Base-by-base conservation (phyloP, 129 eudicot genomes). In the Saposhnikovia divaricata region DNA sequence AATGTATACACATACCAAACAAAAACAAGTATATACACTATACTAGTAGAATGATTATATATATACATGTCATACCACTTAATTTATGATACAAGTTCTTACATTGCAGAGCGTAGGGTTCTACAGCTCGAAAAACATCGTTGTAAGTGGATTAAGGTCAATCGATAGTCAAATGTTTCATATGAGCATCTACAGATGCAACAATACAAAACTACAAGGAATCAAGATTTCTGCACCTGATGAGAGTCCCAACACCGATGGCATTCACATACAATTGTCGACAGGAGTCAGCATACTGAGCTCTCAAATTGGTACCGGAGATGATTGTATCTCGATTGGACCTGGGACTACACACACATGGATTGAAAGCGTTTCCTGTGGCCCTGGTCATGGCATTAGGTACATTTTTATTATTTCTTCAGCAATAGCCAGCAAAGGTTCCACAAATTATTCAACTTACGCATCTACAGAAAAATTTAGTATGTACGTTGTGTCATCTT, bases 351-450 rank as follows among this genome's bases (percentile, higher is more conserved):
- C 71, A 10, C 40, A 71, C 38, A n/a, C 45, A 1, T 80, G 37
- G 37, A 80, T 80, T 39, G 51, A 34, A 80, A 13, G 47, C 53
- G 13, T 72, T 21, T 76, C 78, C 16, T 80, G 83, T 8, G 83
- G 83, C 72, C 83, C 83, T 25, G 83, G 83, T 31, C 83, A 80
- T 15, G 83, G 83, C 12, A 72, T 80, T 11, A 80, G 83, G 83
- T 80, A 48, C 9, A 12, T 42, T 5, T 55, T 10, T 25, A 61
- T 9, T 61, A 66, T 28, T 65, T 27, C 12, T 31, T 27, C 13
- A 11, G 1, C 28, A 27, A 10, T n/a, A 10, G 70, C 6, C 14
- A 10, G 19, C 19, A 65, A 15, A 9, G 12, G 10, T 9, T 40
- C 43, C 43, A 0, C 43, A 40, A 40, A 34, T 40, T 40, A 40